Conservation (phyloP, 805 yeast species). For the Candida ipomoeae region DNA sequence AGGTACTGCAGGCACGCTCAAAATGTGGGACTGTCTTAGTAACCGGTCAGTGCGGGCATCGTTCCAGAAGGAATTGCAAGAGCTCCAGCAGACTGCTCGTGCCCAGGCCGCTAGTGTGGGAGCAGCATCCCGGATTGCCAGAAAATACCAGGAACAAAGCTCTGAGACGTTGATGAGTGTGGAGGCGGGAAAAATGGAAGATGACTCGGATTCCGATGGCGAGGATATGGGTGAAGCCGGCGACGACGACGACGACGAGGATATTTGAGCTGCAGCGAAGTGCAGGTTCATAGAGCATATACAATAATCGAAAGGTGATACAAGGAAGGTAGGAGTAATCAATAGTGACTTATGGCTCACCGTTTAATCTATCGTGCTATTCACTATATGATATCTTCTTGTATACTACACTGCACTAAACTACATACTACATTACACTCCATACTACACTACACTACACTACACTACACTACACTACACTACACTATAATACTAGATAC, state of each 20-base stretch:
- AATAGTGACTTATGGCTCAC: too few species aligned
- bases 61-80: slow-evolving; percentile 55
- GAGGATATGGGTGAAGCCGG: slow-evolving; percentile 29
- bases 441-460: too few species aligned
- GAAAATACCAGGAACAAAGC: slow-evolving; percentile 55
- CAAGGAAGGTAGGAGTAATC: too few species aligned
- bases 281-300: background rate
- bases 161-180: slow-evolving; percentile 58
- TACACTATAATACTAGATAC: too few species aligned
- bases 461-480: too few species aligned
- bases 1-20: slow-evolving; percentile 79
- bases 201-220: slow-evolving; percentile 57
- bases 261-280: background rate
- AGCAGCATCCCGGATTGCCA: slow-evolving; percentile 67
- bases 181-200: slow-evolving; percentile 54
- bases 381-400: too few species aligned
- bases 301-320: too few species aligned
- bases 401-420: too few species aligned
- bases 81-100: slow-evolving; percentile 54
- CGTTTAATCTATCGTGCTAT: too few species aligned
- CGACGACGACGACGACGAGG: slow-evolving; percentile 5
- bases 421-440: too few species aligned
- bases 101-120: slow-evolving; percentile 53
- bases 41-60: slow-evolving; percentile 73
- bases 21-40: slow-evolving; percentile 88